phyloP scores from a whole-genome alignment of 495 filamentous ascomycete genomes.

The Cenococcum geophilum region DNA sequence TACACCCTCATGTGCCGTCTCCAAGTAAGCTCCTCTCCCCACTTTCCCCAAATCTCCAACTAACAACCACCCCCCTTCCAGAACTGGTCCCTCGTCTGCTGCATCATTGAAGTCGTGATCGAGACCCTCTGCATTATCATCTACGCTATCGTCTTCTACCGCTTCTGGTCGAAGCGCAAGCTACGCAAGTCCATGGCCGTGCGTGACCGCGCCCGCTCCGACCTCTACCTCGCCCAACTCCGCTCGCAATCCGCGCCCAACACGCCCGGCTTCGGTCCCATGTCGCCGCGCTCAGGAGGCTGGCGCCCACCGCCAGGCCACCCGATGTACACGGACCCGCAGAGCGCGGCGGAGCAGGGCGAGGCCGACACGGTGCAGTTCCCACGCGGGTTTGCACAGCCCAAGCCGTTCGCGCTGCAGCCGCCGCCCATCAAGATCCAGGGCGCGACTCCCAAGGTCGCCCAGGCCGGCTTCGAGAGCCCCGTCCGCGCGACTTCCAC shows the following conservation, averaged over 20 bases:
- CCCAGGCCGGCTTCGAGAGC: constrained; percentile 52
- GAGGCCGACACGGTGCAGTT: constrained; percentile 34
- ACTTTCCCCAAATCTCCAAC: neutral
- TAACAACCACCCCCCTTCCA: constrained; percentile 38
- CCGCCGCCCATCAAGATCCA: constrained; percentile 72
- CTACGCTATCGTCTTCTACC: constrained; percentile 92
- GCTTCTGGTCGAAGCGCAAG: constrained; percentile 88
- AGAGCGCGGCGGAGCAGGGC: constrained; percentile 55
- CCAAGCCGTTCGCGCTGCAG: constrained; percentile 75
- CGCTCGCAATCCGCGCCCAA: constrained; percentile 89
- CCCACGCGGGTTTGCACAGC: constrained; percentile 38
- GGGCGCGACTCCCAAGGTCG: constrained; percentile 62
- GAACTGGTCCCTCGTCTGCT: constrained; percentile 95
- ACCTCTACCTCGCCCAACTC: constrained; percentile 93
- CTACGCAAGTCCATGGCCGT: constrained; percentile 94
- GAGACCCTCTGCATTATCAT: constrained; percentile 86
- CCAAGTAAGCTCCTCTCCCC: constrained; percentile 54
- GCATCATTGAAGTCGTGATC: constrained; percentile 92
- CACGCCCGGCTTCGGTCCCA: constrained; percentile 73
- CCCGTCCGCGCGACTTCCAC: constrained; percentile 25
- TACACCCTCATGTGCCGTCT: constrained; percentile 93
- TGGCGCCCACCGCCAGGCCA: constrained; percentile 36
- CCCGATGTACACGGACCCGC: constrained; percentile 41
- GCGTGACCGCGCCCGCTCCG: constrained; percentile 86
- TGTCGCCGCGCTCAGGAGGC: constrained; percentile 39